phyloP scores from a whole-genome alignment of 805 yeast genomes.

The Cyberlindnera sargentensis region DNA sequence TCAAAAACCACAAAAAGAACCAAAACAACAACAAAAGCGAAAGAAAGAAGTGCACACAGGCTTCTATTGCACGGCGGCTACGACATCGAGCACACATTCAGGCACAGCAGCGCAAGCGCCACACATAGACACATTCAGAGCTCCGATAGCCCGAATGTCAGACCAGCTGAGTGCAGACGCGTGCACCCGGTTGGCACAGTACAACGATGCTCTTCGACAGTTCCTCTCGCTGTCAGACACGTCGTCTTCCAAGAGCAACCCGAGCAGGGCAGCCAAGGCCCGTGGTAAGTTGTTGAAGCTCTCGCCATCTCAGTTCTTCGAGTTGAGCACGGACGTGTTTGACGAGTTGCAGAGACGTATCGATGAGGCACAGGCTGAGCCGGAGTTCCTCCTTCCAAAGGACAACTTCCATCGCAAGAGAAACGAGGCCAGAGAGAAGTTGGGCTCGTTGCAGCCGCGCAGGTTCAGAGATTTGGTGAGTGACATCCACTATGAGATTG shows the following conservation, averaged over 20 bases:
- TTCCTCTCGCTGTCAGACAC: constrained; percentile 18
- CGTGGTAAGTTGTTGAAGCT: constrained; percentile 78
- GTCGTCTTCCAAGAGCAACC: constrained; percentile 21
- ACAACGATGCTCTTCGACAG: constrained; percentile 20
- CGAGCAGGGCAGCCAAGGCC: constrained; percentile 66
- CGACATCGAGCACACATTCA: no score
- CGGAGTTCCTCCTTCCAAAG: constrained; percentile 62
- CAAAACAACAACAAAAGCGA: no score
- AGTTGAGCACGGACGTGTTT: constrained; percentile 87
- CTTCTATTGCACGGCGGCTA: no score
- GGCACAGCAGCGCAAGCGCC: no score
- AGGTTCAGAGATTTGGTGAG: constrained; percentile 86
- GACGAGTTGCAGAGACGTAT: constrained; percentile 85
- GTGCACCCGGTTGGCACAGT: constrained; percentile 12
- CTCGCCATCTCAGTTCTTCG: constrained; percentile 76
- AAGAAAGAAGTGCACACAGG: no score
- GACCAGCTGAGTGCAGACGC: constrained; percentile 4
- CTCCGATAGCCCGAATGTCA: no score
- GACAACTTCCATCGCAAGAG: constrained; percentile 83
- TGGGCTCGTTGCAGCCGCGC: constrained; percentile 73
- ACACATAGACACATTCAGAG: no score
- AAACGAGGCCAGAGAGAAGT: constrained; percentile 90
- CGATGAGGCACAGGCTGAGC: constrained; percentile 49
- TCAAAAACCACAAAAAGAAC: no score
- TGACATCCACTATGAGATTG: constrained; percentile 83